These are phyloP conservation scores for Cryphonectria radicalis DNA, from an alignment of 2,329 filamentous ascomycete genomes.

Conservation along the genomic window DNA sequence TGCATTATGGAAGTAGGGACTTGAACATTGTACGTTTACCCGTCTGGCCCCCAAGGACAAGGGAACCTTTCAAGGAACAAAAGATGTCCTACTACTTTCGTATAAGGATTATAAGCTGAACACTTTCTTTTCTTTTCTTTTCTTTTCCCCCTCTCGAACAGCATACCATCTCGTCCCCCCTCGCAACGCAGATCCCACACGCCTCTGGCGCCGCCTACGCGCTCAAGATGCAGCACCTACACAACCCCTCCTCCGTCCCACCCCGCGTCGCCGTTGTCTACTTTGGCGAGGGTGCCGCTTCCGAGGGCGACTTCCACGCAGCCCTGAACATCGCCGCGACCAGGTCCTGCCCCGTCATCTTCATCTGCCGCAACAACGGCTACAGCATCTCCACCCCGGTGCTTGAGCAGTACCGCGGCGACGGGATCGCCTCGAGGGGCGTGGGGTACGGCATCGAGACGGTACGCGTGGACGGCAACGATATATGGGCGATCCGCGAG, in stretches of 20 bases:
- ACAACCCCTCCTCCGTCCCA: constrained; percentile 64
- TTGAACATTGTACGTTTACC: constrained; percentile 73
- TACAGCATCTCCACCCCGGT: constrained; percentile 82
- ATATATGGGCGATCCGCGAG: constrained; percentile 76
- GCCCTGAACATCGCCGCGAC: constrained; percentile 83
- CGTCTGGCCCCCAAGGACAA: constrained; percentile 7
- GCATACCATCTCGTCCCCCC: constrained; percentile 77
- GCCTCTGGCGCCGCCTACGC: constrained; percentile 79
- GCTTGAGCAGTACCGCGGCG: constrained; percentile 79
- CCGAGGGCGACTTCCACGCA: constrained; percentile 82
- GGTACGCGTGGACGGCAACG: constrained; percentile 80
- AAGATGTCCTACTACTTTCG: background rate
- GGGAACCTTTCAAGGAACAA: background rate
- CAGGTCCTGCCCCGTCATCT: constrained; percentile 73
- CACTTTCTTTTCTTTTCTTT: background rate
- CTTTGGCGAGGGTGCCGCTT: constrained; percentile 81
- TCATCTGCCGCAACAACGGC: constrained; percentile 83
- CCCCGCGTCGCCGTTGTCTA: constrained; percentile 73
- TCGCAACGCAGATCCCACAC: constrained; percentile 81
- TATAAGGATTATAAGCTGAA: background rate
- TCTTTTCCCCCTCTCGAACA: constrained; percentile 36
- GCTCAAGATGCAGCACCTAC: constrained; percentile 71
- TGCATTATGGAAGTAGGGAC: constrained; percentile 87
- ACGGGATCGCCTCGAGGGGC: constrained; percentile 78
- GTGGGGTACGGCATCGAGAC: constrained; percentile 85